Percentiles rank a stretch among this genome's conserved stretches.
These are phyloP conservation scores for Trametes elegans DNA, from an alignment of 768 basidiomycete genomes.

Conservation along the genomic window DNA sequence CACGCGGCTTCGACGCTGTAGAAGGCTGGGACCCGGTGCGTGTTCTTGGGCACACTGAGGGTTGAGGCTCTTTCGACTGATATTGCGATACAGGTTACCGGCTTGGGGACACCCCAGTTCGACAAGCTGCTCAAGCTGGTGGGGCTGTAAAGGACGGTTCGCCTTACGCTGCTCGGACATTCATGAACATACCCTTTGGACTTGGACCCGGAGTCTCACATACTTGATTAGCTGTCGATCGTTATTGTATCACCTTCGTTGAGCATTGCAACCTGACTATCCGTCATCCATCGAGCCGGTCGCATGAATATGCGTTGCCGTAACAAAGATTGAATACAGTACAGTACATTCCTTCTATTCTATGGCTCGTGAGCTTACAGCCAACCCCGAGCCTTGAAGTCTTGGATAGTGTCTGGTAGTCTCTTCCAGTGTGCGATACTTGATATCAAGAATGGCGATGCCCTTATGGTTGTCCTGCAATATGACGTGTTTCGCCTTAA, in stretches of 20 bases:
- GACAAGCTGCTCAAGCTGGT: conserved; percentile 11
- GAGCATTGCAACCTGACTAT: background rate
- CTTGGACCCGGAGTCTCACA: background rate
- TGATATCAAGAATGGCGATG: conserved; percentile 38
- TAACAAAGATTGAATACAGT: background rate
- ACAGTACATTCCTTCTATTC: background rate
- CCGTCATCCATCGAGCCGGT: too few species aligned
- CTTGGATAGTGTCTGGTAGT: conserved; percentile 39
- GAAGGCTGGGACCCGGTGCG: conserved; percentile 35
- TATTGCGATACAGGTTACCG: conserved; percentile 24
- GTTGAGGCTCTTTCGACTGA: background rate
- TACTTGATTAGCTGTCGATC: background rate
- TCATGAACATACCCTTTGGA: background rate
- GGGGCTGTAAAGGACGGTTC: background rate
- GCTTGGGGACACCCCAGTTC: conserved; percentile 34
- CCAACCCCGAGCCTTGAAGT: conserved; percentile 43
- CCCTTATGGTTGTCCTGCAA: conserved; percentile 37
- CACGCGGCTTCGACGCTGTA: conserved; percentile 31
- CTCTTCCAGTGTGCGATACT: conserved; percentile 40
- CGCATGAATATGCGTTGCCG: background rate
- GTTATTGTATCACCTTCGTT: background rate
- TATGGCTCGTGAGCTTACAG: conserved; percentile 12
- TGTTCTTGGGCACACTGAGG: background rate
- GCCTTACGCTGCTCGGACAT: too few species aligned
- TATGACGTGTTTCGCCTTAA: conserved; percentile 26